Base-by-base conservation (phyloP, 148 eudicot species). In the Fagopyrum esculentum region DNA sequence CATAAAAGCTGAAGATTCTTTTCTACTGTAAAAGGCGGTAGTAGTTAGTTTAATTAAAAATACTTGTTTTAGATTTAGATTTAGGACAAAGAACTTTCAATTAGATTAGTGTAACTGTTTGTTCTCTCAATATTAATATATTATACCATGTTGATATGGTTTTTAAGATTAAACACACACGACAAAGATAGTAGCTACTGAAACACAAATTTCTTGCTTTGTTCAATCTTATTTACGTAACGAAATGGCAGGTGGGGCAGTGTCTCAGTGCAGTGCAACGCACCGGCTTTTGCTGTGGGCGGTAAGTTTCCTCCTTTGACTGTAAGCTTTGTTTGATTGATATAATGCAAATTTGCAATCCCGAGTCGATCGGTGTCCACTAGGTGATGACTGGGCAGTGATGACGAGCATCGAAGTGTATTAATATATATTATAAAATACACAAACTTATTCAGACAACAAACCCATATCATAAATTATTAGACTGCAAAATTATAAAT, bases 1-100 rank as follows among this genome's bases (percentile, higher is more conserved):
- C 54, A 66, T 52, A 76, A 45, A 73, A 63, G 73, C 22, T 52
- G 55, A 47, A 82, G 82, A 79, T 59, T 79, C 79, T 73, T 76
- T 47, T 45, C 55, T 47, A 35, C 40, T 35, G 40, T 35, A 35
- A 35, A 71, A 55, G 74, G 73, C 66, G 48, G 46, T 48, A 47
- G 68, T 45, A 15, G 48, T 49, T 49, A 6, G 43, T 43, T 46
- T 29, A 47, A 16, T 73, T 8, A 22, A 19, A 72, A 57, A 2
- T 17, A 59, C 73, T 19, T 61, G 11, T 19, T 79, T 51, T 30
- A 60, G 72, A 63, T 71, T 22, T 30, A 60, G 72, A 63, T 71
- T 79, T 70, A 26, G 54, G 79, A 76, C 69, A 76, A 73, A 80
- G 76, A 76, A 61, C 19, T 71, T 11, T 4, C 17, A 17, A 71